These are phyloP conservation scores for Rauvolfia tetraphylla DNA, from an alignment of 257 asterid species.

Conservation along the genomic window DNA sequence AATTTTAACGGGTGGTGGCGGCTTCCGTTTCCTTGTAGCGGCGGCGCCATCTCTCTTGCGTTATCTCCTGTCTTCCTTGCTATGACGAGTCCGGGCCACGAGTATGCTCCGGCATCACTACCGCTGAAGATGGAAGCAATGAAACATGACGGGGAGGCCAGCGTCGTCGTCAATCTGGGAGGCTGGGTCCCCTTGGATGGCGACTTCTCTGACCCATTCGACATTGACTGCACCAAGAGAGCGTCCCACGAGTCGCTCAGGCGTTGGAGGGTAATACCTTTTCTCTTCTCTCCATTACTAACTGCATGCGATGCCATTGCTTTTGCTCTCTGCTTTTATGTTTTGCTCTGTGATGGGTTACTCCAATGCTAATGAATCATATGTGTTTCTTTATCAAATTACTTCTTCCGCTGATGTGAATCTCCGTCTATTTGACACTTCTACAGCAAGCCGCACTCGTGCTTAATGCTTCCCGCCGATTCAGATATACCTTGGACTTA, in stretches of 20 bases:
- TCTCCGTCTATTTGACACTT: conserved; percentile 9
- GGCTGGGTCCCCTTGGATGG: conserved; percentile 32
- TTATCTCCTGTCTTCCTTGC: conserved; percentile 5
- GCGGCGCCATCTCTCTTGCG: conserved; percentile 51
- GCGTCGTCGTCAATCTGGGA: conserved; percentile 16
- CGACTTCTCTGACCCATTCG: conserved; percentile 71
- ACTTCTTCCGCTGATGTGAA: too few relatives aligned
- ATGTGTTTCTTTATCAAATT: too few relatives aligned
- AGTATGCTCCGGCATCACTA: conserved; percentile 16
- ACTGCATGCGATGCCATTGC: not conserved
- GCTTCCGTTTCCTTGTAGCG: conserved; percentile 20
- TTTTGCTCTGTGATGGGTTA: too few relatives aligned
- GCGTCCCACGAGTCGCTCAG: conserved; percentile 65
- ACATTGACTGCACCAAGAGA: conserved; percentile 68
- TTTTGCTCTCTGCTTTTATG: too few relatives aligned
- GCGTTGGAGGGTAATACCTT: conserved; percentile 80
- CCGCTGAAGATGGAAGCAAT: conserved; percentile 7
- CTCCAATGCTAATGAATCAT: too few relatives aligned
- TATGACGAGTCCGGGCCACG: conserved; percentile 16
- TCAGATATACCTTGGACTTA: conserved; percentile 87
- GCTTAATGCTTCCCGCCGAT: conserved; percentile 94
- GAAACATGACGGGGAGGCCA: conserved; percentile 42
- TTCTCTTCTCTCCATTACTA: not conserved
- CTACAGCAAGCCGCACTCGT: conserved; percentile 91
- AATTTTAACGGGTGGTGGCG: not conserved